Evolutionary conservation across 345 rosid species (phyloP), one percentile per base, ranked within the genome.

Genomic region (Salix brachista): DNA sequence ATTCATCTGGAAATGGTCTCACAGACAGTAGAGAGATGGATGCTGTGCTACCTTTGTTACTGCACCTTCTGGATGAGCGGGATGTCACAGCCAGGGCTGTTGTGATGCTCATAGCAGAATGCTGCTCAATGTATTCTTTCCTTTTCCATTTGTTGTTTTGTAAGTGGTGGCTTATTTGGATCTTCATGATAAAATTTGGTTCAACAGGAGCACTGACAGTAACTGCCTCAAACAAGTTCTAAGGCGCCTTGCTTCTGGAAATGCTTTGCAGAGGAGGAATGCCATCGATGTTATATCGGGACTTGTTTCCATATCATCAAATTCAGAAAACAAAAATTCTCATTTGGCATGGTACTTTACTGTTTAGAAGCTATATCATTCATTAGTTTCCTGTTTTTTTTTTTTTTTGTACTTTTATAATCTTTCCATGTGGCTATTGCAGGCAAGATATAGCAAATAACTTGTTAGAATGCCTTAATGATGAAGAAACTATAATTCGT

Each of bases 31-130:
- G 87, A 76, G 87, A 86, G 83, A 83, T 88, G 86, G 90, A 83
- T 79, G 72, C 83, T 32, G 81, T 91, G 77, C 76, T 89, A 74
- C 88, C 91, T 32, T 52, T 81, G 36, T 82, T 94, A 83, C 92
- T 94, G 76, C 85, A 88, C 71, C 90, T 94, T 86, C 89, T 94
- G 70, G 97, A 94, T 75, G 94, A 92, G 88, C 80, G 89, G 89
- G 97, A 94, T 86, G 89, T 90, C 37, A 84, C 93, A 30, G 92
- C 94, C 81, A 90, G 88, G 87, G 94, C 97, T 77, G 87, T 83
- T 81, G 86, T 80, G 78, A 76, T 81, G 72, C 95, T 92, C 42
- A 76, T 94, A 56, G 96, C 95, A 80, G 98, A 92, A 78, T 92
- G 85, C 77, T 90, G 90, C 75, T 86, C 80, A 79, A 89, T 85